Conservation (phyloP, 1,139 yeast genomes). For the Dujonia santamariae region DNA sequence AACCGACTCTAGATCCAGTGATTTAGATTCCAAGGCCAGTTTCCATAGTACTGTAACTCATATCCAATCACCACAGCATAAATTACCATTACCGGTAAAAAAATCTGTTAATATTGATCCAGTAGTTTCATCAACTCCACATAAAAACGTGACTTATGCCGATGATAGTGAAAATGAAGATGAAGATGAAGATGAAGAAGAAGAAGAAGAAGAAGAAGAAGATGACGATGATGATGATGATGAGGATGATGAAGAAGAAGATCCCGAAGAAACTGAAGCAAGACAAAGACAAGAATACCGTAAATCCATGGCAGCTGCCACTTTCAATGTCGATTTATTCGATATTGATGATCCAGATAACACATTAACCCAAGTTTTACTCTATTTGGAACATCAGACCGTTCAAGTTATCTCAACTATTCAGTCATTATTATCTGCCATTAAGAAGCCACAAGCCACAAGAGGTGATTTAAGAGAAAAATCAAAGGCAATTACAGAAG, state of each 20-base stretch:
- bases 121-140: background rate
- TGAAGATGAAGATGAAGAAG: conserved; percentile 15
- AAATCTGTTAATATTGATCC: conserved; percentile 1
- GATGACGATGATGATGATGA: conserved; percentile 15
- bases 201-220: conserved; percentile 15
- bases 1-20: no score
- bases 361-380: conserved; percentile 77
- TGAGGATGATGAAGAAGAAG: conserved; percentile 20
- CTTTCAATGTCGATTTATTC: conserved; percentile 68
- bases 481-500: conserved; percentile 69
- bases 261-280: conserved; percentile 29
- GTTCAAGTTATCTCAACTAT: conserved; percentile 89
- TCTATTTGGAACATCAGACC: conserved; percentile 90
- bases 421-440: conserved; percentile 73
- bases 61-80: conserved; percentile 2
- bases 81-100: background rate
- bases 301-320: conserved; percentile 51
- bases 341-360: conserved; percentile 86
- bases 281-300: conserved; percentile 48
- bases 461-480: conserved; percentile 72
- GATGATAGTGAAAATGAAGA: conserved; percentile 14
- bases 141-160: conserved; percentile 3
- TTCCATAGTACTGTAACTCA: conserved; percentile 10
- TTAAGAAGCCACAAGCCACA: conserved; percentile 73
- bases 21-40: conserved; percentile 10